Percentiles rank a stretch among this genome's conserved stretches.
Evolutionary conservation across 371 early-diverging fungal genomes (phyloP).

Genomic region (Actinomortierella wolfii): DNA sequence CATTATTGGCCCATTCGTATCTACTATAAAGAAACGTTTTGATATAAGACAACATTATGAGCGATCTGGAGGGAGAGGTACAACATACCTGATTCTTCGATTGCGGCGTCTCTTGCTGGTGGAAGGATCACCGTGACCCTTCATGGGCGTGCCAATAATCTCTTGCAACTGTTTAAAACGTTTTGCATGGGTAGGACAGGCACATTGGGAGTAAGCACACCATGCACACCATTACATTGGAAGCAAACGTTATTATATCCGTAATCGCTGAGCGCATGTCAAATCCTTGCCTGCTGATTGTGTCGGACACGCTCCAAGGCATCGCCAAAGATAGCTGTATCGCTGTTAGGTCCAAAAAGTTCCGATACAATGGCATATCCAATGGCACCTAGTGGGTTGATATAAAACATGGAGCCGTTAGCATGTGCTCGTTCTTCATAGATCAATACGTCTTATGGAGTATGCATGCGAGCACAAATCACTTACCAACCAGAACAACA

Average conservation of each 20-base stretch:
- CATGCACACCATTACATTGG: too few relatives aligned
- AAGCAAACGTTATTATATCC: too few relatives aligned
- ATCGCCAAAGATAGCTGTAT: constrained; percentile 43
- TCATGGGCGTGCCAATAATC: constrained; percentile 47
- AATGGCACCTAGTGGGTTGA: constrained; percentile 16
- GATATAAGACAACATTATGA: background rate
- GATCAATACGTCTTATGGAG: background rate
- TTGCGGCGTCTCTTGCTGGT: constrained; percentile 51
- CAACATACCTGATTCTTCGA: constrained; percentile 42
- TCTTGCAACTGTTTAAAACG: constrained; percentile 15
- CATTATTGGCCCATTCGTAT: constrained; percentile 20
- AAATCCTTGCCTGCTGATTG: constrained; percentile 14
- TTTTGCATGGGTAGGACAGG: too few relatives aligned
- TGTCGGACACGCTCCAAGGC: constrained; percentile 39
- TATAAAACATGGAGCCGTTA: too few relatives aligned
- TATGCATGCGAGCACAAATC: background rate
- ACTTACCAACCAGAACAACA: constrained; percentile 35
- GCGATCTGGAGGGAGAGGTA: background rate
- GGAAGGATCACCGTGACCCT: constrained; percentile 53
- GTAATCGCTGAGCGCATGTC: too few relatives aligned
- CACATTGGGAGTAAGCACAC: too few relatives aligned
- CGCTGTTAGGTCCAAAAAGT: constrained; percentile 42
- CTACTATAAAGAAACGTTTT: background rate
- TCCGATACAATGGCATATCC: constrained; percentile 42
- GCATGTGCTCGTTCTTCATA: too few relatives aligned